Evolutionary conservation across 345 rosid genomes (phyloP).

Genomic region (Brassica rapa): DNA sequence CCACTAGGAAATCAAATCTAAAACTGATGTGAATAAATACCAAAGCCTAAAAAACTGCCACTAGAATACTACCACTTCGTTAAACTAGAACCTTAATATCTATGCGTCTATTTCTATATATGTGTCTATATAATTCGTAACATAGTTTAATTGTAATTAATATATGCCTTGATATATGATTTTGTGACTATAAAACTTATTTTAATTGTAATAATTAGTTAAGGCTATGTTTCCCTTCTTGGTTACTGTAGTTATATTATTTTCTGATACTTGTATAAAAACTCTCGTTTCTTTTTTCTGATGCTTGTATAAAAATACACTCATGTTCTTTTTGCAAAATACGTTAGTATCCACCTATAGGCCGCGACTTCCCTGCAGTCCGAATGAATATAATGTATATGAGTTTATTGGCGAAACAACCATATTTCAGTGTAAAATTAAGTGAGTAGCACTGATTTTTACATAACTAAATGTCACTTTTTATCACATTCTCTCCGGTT

Average conservation of each 20-base stretch:
- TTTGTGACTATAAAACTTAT: background rate
- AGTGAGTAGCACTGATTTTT: too few relatives aligned
- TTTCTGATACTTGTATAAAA: background rate
- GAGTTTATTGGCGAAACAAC: too few relatives aligned
- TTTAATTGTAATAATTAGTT: too few relatives aligned
- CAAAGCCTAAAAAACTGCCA: too few relatives aligned
- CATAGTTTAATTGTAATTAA: background rate
- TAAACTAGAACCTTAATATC: background rate
- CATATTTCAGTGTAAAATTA: too few relatives aligned
- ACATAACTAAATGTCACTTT: too few relatives aligned
- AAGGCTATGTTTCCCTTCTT: background rate
- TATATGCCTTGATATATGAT: background rate
- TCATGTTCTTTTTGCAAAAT: background rate
- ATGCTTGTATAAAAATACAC: background rate
- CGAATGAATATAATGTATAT: background rate
- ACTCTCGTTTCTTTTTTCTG: background rate
- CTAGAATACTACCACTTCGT: too few relatives aligned
- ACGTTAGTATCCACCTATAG: background rate
- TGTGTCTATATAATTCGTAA: background rate
- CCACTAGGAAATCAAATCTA: too few relatives aligned
- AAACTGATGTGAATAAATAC: too few relatives aligned
- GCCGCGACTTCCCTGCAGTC: slow-evolving; percentile 10
- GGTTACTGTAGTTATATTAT: background rate
- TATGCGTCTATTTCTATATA: background rate
- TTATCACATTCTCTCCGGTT: too few relatives aligned